phyloP scores from a whole-genome alignment of 805 yeast genomes.

The Metschnikowia lunata region DNA sequence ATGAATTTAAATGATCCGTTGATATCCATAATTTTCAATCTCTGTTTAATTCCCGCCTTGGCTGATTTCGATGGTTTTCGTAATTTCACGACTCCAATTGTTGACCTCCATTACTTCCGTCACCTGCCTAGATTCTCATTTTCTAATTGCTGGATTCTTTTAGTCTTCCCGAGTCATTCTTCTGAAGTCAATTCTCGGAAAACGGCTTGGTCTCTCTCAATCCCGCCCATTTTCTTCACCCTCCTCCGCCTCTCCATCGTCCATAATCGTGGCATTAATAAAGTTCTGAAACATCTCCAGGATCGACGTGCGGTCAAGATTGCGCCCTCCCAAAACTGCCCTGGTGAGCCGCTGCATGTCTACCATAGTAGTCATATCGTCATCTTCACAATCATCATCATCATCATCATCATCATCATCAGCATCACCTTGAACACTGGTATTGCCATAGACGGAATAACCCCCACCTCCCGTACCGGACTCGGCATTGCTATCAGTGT shows the following conservation, averaged over 20 bases:
- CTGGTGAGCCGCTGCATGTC: slow-evolving; percentile 24
- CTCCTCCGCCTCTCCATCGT: not conserved
- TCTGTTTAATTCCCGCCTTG: too few species aligned
- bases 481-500: slow-evolving; percentile 19
- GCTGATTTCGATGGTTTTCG: too few species aligned
- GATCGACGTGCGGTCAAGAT: slow-evolving; percentile 30
- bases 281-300: slow-evolving; percentile 36
- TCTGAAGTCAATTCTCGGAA: too few species aligned
- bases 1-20: too few species aligned
- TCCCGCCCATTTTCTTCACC: too few species aligned
- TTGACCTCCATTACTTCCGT: too few species aligned
- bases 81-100: too few species aligned
- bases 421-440: not conserved
- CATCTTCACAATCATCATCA: slow-evolving; percentile 22
- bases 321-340: slow-evolving; percentile 14
- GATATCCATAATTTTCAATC: too few species aligned
- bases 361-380: slow-evolving; percentile 22
- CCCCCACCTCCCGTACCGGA: not conserved
- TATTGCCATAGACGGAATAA: not conserved
- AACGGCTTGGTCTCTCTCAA: too few species aligned
- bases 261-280: slow-evolving; percentile 26
- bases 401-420: slow-evolving; percentile 21
- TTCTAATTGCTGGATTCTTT: too few species aligned
- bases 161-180: too few species aligned
- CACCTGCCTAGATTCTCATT: too few species aligned